Evolutionary conservation across 768 basidiomycete genomes (phyloP), one percentile per base, ranked within the genome.

Genomic region (Hortiboletus campestris): DNA sequence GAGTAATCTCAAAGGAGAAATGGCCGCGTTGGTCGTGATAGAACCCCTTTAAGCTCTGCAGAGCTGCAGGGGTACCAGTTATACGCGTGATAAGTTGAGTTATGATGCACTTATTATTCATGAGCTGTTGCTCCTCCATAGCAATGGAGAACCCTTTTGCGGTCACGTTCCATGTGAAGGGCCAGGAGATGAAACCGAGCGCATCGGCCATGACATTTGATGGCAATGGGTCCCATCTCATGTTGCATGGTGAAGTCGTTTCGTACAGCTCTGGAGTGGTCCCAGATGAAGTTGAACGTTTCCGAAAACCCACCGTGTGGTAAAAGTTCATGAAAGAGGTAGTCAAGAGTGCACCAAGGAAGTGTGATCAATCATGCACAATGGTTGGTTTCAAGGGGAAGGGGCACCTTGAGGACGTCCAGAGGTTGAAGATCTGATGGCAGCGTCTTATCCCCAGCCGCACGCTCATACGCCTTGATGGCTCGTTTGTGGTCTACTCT

Each of bases 161-260:
- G 75, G 60, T 87, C 83, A 22, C 86, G 81, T 68, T 85, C 70
- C 10, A 75, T 71, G 58, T 94, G 91, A 25, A 96, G 70, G 0
- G 88, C 87, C 1, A 98, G 76, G 51, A 98, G 91, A 69, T 98
- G 96, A 64, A 91, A 98, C 36, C 96, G 84, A 40, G 89, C 95
- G 67, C 95, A 96, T 50, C 96, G 85, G 66, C 94, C 95, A 63
- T 96, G 89, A 63, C 90, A 94, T 61, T 91, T 88, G 46, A 96
- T 93, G 3, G 94, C 91, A 43, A 86, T 60, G 2, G 79, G 72
- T 8, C 88, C 89, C 35, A 84, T 86, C 56, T 86, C 82, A 58
- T 89, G 89, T 68, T 98, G 96, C 80, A 97, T 88, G 0, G 92
- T 93, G 60, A 98, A 96, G 69, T 99, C 96, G 63, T 89, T 94